Evolutionary conservation across 2,329 filamentous ascomycete species (phyloP).

Genomic region (Leptosphaerulina australis): DNA sequence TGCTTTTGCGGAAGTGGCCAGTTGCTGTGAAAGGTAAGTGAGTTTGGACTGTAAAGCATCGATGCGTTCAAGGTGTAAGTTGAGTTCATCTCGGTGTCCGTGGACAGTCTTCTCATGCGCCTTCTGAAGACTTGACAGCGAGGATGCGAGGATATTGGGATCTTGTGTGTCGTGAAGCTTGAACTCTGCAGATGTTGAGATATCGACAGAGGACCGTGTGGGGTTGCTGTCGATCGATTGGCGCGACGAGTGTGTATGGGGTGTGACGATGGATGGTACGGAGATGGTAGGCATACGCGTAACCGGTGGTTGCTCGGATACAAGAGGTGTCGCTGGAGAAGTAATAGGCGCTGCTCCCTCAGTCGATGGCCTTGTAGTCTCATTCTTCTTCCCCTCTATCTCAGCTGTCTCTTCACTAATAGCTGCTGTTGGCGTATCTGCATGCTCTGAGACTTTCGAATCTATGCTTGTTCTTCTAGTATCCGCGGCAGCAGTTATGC

Average conservation of each 20-base stretch:
- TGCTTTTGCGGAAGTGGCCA: slow-evolving; percentile 75
- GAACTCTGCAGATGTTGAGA: slow-evolving; percentile 44
- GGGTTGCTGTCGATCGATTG: slow-evolving; percentile 43
- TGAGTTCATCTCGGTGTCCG: slow-evolving; percentile 79
- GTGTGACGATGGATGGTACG: slow-evolving; percentile 42
- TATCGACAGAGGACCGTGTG: slow-evolving; percentile 41
- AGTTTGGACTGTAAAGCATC: slow-evolving; percentile 92
- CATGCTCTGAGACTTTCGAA: slow-evolving; percentile 44
- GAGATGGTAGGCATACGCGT: slow-evolving; percentile 37
- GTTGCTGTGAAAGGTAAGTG: slow-evolving; percentile 82
- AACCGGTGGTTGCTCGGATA: slow-evolving; percentile 48
- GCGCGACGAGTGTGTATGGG: slow-evolving; percentile 36
- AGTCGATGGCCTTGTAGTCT: slow-evolving; percentile 32
- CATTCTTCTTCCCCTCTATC: slow-evolving; percentile 16
- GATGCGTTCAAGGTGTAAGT: slow-evolving; percentile 84
- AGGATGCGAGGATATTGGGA: slow-evolving; percentile 49
- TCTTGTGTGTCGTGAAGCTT: slow-evolving; percentile 26
- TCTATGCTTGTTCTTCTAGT: slow-evolving; percentile 55
- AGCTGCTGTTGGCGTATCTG: slow-evolving; percentile 18
- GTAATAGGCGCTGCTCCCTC: slow-evolving; percentile 28
- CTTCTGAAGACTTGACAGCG: slow-evolving; percentile 57
- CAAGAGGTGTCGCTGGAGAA: slow-evolving; percentile 21
- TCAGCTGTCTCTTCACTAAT: slow-evolving; percentile 24
- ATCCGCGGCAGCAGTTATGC: slow-evolving; percentile 29
- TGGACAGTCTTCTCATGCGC: slow-evolving; percentile 59